Evolutionary conservation across 1,284 basidiomycete genomes (phyloP), one percentile per base, ranked within the genome.

Genomic region (Puccinia coronata): DNA sequence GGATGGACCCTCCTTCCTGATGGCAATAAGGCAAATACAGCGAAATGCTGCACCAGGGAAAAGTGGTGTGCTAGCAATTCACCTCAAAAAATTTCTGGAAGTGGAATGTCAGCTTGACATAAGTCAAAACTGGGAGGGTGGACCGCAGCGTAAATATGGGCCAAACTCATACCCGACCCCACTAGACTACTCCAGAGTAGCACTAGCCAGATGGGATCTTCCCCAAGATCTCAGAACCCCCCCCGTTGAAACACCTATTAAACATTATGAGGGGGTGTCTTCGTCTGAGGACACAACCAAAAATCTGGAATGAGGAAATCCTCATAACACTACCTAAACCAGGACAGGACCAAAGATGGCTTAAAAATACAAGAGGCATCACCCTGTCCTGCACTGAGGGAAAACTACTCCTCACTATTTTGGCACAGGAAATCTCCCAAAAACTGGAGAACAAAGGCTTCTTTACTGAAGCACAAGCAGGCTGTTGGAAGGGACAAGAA

Each of bases 381-480:
- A 78, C 61, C 28, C 63, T 78, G 2, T 78, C 75, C 8, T 65
- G 59, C n/a, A 51, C 75, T n/a, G 59, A 65, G 18, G 59, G 47
- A 2, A 77, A 77, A 39, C 49, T 78, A 16, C 43, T 78, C 9
- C 12, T 55, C 11, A 78, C 61, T 2, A 78, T 78, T 4, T 0
- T 69, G 0, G 43, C 61, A 14, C n/a, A 3, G 20, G 4, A 53
- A 20, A 78, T 78, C 1, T 20, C 47, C 23, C 14, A 47, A 0
- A 39, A 12, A 28, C n/a, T 78, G 31, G 51, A 78, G 34, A 36
- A 25, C 2, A 0, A 53, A 3, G 16, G 31, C 14, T 78, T 78
- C 61, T 78, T 78, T 25, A 25, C 43, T 34, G 12, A 39, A 23
- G 75, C 61, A 25, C 75, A 78, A 78, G 75, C 61, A 61, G 59